phyloP scores from a whole-genome alignment of 2,329 filamentous ascomycete genomes.

The Penicillium fuscoglaucum region DNA sequence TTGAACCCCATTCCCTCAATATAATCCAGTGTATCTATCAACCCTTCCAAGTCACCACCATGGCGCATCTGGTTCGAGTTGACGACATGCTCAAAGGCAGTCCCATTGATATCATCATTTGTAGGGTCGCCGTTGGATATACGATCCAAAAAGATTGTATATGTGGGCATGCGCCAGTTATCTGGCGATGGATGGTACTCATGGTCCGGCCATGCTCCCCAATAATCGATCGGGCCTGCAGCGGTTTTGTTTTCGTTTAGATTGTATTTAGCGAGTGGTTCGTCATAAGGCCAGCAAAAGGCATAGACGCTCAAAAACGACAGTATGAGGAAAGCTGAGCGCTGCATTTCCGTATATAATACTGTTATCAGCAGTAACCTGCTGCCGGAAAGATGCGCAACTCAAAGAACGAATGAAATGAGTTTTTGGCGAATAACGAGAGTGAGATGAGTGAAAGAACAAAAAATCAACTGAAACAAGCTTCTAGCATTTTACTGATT shows the following conservation, averaged over 20 bases:
- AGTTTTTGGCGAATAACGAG: neutral
- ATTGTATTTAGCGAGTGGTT: constrained; percentile 56
- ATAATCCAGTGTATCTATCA: constrained; percentile 63
- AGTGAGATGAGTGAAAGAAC: constrained; percentile 8
- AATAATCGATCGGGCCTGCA: constrained; percentile 57
- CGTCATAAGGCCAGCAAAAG: constrained; percentile 49
- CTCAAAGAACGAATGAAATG: constrained; percentile 5
- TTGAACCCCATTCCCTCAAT: constrained; percentile 66
- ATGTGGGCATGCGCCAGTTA: constrained; percentile 67
- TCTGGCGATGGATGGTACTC: constrained; percentile 54
- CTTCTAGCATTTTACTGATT: neutral
- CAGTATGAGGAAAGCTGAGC: constrained; percentile 7
- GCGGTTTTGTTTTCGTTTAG: constrained; percentile 61
- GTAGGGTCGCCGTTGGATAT: constrained; percentile 65
- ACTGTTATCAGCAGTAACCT: constrained; percentile 6
- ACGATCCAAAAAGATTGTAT: constrained; percentile 64
- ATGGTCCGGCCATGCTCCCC: constrained; percentile 55
- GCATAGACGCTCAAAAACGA: constrained; percentile 10
- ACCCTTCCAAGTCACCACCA: constrained; percentile 60
- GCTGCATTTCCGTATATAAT: constrained; percentile 8
- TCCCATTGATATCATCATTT: constrained; percentile 55
- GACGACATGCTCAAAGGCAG: constrained; percentile 58
- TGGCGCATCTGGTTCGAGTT: constrained; percentile 63
- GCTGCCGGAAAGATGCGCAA: constrained; percentile 2
- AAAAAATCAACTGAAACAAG: neutral